Conservation (phyloP, 2,329 filamentous ascomycete species). For the Alternaria angustiovoidea region DNA sequence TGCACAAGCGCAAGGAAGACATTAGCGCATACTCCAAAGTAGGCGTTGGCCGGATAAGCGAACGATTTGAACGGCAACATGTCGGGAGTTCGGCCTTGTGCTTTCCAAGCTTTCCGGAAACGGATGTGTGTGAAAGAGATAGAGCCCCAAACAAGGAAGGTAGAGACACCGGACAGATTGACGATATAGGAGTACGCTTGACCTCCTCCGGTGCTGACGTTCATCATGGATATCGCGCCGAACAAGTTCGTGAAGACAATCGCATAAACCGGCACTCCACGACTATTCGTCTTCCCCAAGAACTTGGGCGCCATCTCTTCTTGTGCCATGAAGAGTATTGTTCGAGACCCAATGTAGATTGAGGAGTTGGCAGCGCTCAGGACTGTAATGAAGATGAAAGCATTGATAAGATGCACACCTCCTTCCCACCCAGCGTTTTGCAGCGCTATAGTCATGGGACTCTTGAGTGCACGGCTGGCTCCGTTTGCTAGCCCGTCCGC, state of each 20-base stretch:
- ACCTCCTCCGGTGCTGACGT: conserved; percentile 71
- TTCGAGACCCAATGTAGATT: conserved; percentile 79
- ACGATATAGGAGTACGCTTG: conserved; percentile 74
- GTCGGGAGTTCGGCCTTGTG: conserved; percentile 45
- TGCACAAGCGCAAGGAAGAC: conserved; percentile 62
- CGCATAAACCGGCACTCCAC: conserved; percentile 68
- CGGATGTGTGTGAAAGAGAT: conserved; percentile 77
- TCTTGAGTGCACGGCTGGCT: conserved; percentile 69
- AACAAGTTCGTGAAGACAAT: conserved; percentile 74
- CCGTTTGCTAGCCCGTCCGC: conserved; percentile 69
- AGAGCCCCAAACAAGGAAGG: conserved; percentile 75
- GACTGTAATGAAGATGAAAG: conserved; percentile 69
- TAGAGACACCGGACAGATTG: conserved; percentile 73
- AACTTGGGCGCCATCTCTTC: conserved; percentile 74
- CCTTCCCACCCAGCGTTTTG: conserved; percentile 76
- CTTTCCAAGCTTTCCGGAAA: conserved; percentile 70
- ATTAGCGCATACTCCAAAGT: conserved; percentile 58
- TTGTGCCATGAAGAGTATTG: conserved; percentile 78
- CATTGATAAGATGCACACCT: conserved; percentile 79
- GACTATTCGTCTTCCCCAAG: conserved; percentile 71
- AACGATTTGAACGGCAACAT: conserved; percentile 59
- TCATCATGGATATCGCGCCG: conserved; percentile 78
- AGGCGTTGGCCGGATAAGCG: conserved; percentile 61
- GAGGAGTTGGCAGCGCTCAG: conserved; percentile 69
- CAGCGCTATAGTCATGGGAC: conserved; percentile 58